Conservation (phyloP, 2,329 filamentous ascomycete genomes). For the Cordyceps cicadae region DNA sequence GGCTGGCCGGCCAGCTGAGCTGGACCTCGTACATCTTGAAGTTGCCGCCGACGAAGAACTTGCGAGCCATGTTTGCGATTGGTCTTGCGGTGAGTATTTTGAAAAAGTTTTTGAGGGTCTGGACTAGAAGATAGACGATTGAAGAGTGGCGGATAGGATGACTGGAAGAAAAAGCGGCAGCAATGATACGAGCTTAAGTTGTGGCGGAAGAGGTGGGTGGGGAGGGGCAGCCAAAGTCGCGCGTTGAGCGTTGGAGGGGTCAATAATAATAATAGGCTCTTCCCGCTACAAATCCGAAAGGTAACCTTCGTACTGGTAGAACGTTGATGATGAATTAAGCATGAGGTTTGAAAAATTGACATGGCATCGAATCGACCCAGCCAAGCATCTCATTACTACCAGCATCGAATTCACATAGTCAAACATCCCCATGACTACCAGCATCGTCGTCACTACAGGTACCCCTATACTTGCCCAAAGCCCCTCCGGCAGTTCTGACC, state of each 20-base stretch:
- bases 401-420: too few relatives aligned
- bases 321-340: too few relatives aligned
- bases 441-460: too few relatives aligned
- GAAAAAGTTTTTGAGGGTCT: not conserved
- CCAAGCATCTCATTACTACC: too few relatives aligned
- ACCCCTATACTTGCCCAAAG: too few relatives aligned
- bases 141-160: not conserved
- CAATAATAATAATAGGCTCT: too few relatives aligned
- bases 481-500: too few relatives aligned
- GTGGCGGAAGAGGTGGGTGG: constrained; percentile 1
- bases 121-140: not conserved
- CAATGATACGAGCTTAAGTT: not conserved
- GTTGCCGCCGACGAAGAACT: constrained; percentile 97
- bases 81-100: constrained; percentile 4
- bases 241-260: not conserved
- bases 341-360: too few relatives aligned
- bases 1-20: not conserved
- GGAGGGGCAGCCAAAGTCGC: constrained; percentile 8
- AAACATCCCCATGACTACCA: too few relatives aligned
- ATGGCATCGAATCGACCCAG: too few relatives aligned
- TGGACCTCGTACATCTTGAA: constrained; percentile 80
- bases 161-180: not conserved
- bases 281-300: too few relatives aligned
- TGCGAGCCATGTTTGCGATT: constrained; percentile 71
- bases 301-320: too few relatives aligned